These are phyloP conservation scores for Sugiyamaella qingdaonensis DNA, from an alignment of 805 yeast species.

Conservation along the genomic window DNA sequence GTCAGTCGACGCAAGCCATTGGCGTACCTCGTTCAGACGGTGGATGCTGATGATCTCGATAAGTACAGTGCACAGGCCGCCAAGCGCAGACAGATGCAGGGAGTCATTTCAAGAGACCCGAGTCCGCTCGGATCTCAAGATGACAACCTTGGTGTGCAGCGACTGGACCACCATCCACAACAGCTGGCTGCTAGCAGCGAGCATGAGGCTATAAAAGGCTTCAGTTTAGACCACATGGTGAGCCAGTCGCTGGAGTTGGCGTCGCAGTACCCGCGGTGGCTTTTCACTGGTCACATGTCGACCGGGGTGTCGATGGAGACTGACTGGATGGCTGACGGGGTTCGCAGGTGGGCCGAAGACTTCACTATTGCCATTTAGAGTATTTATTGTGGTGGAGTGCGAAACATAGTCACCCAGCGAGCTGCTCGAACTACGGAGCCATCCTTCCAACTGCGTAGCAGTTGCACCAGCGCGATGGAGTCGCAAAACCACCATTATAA, in stretches of 20 bases:
- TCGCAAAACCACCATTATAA: too few species aligned
- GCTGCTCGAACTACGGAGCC: too few species aligned
- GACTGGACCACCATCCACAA: too few species aligned
- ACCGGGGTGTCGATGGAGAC: background rate
- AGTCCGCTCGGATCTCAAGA: too few species aligned
- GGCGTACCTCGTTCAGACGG: background rate
- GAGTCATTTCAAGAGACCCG: too few species aligned
- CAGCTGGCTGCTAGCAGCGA: too few species aligned
- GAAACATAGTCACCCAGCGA: too few species aligned
- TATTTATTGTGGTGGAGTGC: background rate
- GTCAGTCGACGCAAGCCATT: background rate
- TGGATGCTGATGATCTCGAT: background rate
- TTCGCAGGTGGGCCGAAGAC: background rate
- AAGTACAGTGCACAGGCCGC: conserved; percentile 1
- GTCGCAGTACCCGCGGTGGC: background rate
- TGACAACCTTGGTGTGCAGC: too few species aligned
- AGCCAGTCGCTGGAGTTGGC: background rate
- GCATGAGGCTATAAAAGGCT: too few species aligned
- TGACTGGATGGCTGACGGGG: background rate
- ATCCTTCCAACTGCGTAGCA: too few species aligned
- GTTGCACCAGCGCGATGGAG: too few species aligned
- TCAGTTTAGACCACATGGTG: too few species aligned
- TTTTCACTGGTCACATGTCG: background rate
- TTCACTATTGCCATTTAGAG: background rate
- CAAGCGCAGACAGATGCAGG: background rate